These are phyloP conservation scores for Triticum urartu DNA, from an alignment of 176 grass and related monocot genomes.

Conservation along the genomic window DNA sequence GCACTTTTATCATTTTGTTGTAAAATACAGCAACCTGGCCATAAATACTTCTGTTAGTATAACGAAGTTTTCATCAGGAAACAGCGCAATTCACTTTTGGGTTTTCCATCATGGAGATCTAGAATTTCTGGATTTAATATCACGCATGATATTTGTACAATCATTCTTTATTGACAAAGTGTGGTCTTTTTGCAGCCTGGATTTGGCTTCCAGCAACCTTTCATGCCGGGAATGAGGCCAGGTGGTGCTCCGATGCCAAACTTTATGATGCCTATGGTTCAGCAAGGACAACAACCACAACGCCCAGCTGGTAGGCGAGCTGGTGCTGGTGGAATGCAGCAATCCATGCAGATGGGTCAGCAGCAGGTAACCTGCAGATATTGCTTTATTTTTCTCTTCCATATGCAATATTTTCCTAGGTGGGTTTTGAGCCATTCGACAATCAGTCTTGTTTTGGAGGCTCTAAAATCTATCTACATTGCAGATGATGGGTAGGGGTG, in stretches of 20 bases:
- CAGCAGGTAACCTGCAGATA: conserved; percentile 47
- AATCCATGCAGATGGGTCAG: conserved; percentile 51
- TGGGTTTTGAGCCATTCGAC: neutral
- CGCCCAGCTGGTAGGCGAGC: conserved; percentile 58
- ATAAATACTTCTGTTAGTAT: neutral
- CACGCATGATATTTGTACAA: neutral
- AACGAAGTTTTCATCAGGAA: neutral
- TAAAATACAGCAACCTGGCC: neutral
- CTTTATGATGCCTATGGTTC: conserved; percentile 83
- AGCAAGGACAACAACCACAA: conserved; percentile 77
- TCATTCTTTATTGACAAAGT: neutral
- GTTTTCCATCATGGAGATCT: neutral
- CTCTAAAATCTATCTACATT: conserved; percentile 14
- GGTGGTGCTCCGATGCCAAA: conserved; percentile 54
- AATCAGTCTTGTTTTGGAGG: neutral
- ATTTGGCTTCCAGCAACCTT: conserved; percentile 87
- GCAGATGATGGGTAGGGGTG: conserved; percentile 70
- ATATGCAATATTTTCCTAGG: neutral
- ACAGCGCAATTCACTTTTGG: neutral
- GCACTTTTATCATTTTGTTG: neutral
- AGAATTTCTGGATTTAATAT: neutral
- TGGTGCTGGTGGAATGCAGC: conserved; percentile 57
- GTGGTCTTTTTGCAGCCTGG: conserved; percentile 58
- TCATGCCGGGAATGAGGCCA: conserved; percentile 87
- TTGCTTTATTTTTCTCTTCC: neutral